Evolutionary conservation across 1,284 basidiomycete genomes (phyloP).

Genomic region (Fomitiporia mediterranea): DNA sequence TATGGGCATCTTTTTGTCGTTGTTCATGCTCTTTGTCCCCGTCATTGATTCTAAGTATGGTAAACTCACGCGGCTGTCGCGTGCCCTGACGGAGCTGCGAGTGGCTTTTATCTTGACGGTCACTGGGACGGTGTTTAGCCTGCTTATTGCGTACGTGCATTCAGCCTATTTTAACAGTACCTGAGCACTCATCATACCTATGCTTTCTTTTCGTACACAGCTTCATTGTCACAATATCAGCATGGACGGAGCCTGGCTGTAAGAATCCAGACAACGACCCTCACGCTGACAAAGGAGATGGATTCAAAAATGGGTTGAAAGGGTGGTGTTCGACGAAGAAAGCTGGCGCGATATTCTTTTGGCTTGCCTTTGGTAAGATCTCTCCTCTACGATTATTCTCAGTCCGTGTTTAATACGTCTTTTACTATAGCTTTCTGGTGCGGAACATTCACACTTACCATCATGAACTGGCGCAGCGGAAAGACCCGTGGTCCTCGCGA

Average conservation of each 20-base stretch:
- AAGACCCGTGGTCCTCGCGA: constrained; percentile 58
- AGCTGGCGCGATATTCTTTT: constrained; percentile 82
- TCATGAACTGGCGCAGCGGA: constrained; percentile 71
- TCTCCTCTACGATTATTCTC: too few relatives aligned
- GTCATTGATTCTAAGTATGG: constrained; percentile 85
- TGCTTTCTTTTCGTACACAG: constrained; percentile 34
- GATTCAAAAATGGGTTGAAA: constrained; percentile 61
- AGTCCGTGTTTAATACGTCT: constrained; percentile 9
- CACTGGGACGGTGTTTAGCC: constrained; percentile 55
- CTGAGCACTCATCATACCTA: constrained; percentile 6
- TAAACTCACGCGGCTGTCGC: constrained; percentile 67
- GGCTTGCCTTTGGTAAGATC: constrained; percentile 66
- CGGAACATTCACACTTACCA: constrained; percentile 53
- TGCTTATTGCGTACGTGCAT: constrained; percentile 68
- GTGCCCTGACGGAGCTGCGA: constrained; percentile 75
- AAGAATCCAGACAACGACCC: constrained; percentile 76
- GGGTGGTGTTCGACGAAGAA: constrained; percentile 90
- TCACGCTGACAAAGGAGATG: constrained; percentile 61
- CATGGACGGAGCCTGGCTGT: constrained; percentile 80
- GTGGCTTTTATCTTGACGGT: constrained; percentile 77
- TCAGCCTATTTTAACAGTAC: constrained; percentile 11
- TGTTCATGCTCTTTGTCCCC: constrained; percentile 71
- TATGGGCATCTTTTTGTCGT: constrained; percentile 62
- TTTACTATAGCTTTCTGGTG: constrained; percentile 54
- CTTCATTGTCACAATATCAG: constrained; percentile 68